Evolutionary conservation across 176 grass and related monocot genomes (phyloP).

Genomic region (Lolium perenne): DNA sequence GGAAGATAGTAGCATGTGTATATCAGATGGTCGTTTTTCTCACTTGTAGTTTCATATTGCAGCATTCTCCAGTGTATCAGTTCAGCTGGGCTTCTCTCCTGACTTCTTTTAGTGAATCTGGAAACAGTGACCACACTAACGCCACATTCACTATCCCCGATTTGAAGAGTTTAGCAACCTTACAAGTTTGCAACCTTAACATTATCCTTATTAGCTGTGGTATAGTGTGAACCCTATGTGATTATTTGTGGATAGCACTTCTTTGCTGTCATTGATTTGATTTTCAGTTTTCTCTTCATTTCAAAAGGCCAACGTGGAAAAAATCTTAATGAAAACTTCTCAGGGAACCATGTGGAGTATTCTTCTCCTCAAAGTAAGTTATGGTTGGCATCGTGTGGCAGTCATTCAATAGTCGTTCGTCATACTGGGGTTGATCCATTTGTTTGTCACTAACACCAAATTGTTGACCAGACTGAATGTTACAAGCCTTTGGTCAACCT

Average conservation of each 20-base stretch:
- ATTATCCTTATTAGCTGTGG: conserved; percentile 10
- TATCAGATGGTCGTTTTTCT: conserved; percentile 22
- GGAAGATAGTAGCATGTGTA: neutral
- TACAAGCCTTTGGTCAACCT: neutral
- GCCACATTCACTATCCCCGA: conserved; percentile 72
- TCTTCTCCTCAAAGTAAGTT: conserved; percentile 21
- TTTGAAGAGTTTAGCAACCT: conserved; percentile 48
- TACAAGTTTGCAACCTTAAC: neutral
- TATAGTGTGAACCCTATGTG: conserved; percentile 14
- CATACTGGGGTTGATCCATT: conserved; percentile 14
- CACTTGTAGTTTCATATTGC: conserved; percentile 42
- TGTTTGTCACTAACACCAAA: neutral
- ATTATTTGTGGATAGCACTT: neutral
- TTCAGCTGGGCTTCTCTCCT: conserved; percentile 57
- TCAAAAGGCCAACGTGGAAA: neutral
- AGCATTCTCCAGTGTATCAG: conserved; percentile 58
- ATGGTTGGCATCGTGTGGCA: neutral
- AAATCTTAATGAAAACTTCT: neutral
- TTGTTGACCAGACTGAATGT: neutral
- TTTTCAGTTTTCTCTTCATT: neutral
- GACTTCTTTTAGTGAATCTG: conserved; percentile 63
- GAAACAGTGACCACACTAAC: conserved; percentile 57
- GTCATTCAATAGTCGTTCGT: neutral
- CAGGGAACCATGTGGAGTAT: neutral
- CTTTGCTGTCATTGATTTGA: neutral